Conservation (phyloP, 768 basidiomycete genomes). For the Auricularia cornea region DNA sequence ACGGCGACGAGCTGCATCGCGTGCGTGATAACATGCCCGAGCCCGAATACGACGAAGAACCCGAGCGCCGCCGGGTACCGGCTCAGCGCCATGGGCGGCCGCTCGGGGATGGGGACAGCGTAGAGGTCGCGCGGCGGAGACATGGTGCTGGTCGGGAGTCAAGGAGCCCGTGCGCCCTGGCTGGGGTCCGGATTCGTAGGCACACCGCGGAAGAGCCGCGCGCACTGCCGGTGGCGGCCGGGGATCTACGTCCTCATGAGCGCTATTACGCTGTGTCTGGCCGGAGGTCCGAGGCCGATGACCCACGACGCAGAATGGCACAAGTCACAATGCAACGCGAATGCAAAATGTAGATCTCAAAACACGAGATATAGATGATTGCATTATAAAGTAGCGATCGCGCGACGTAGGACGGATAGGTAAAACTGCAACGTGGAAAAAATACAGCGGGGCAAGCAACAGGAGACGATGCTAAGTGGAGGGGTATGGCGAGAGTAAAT, state of each 20-base stretch:
- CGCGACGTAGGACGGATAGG: not conserved
- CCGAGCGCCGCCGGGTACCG: conserved; percentile 27
- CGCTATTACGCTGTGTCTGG: too few species aligned
- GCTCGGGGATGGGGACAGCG: conserved; percentile 24
- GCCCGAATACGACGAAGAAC: conserved; percentile 50
- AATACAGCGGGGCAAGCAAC: not conserved
- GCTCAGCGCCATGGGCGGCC: conserved; percentile 19
- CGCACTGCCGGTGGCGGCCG: not conserved
- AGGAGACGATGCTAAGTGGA: not conserved
- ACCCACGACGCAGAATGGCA: too few species aligned
- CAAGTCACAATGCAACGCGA: too few species aligned
- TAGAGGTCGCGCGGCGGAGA: conserved; percentile 12
- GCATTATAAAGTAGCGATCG: not conserved
- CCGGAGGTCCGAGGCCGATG: too few species aligned
- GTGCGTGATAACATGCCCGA: conserved; percentile 63
- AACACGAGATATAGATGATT: not conserved
- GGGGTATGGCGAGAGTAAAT: not conserved
- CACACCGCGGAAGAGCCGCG: too few species aligned
- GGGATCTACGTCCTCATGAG: too few species aligned
- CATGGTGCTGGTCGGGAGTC: not conserved
- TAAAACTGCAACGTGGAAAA: not conserved
- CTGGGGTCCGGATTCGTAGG: not conserved
- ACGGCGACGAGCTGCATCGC: conserved; percentile 64
- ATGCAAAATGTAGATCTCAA: too few species aligned
- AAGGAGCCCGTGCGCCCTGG: not conserved